Base-by-base conservation (phyloP, 2,329 filamentous ascomycete species). In the Trichoderma sp. region DNA sequence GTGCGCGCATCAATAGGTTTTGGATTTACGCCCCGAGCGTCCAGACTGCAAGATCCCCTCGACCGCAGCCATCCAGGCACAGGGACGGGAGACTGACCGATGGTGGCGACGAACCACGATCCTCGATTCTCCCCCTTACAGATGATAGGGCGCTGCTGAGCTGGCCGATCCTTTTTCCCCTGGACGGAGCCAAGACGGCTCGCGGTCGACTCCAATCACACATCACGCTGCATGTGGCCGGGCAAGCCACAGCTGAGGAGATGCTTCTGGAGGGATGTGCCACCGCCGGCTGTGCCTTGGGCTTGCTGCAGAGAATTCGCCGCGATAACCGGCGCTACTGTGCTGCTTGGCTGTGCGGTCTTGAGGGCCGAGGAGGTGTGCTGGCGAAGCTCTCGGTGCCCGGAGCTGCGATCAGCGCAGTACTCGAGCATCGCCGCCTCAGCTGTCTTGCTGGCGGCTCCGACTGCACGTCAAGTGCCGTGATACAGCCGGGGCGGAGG, bases 181-280 rank as follows among this genome's bases (percentile, higher is more conserved):
- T 21, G 34, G 12, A n/a, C 7, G 17, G 30, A 50, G 10, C 19
- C n/a, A 14, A 51, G 30, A 28, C 57, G 45, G 34, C 43, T 60
- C 39, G 45, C 17, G 45, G 21, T 26, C 1, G 19, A 43, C 52
- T 17, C 52, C 52, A 43, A 39, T 39, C 10, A 39, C 12, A 14
- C 34, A 14, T 43, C 45, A 60, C 24, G 5, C 34, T 60, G 57
- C 57, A 60, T 30, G 34, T 60, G 57, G 57, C 45, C n/a, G 17
- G 39, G 24, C 57, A 60, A 51, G 57, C 57, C 57, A 60, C 57
- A 51, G 57, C 57, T 60, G 57, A 60, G 10, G 41, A 43, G 50
- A 26, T 45, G 28, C 24, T 14, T 47, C 26, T 50, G 10, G 57
- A 28, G 34, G 34, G 34, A 14, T 39, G 17, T 15, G 47, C 57